Evolutionary conservation across 208 protist species (phyloP).

Genomic region (Leishmania martiniquensis): DNA sequence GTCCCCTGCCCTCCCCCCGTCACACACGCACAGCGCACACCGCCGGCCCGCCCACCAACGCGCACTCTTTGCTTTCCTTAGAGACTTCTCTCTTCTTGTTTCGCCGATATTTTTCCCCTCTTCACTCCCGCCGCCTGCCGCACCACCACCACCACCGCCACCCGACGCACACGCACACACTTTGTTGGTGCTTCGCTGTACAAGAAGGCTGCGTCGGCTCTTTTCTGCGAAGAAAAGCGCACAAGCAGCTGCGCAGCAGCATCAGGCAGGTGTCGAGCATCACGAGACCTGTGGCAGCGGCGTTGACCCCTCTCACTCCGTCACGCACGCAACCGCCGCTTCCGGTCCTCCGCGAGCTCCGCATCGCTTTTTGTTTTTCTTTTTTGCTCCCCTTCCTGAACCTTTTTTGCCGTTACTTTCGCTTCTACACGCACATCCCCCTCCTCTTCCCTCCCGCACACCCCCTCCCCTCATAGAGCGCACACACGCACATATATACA

Average conservation of each 20-base stretch:
- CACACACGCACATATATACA: too few relatives aligned
- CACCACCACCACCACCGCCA: too few relatives aligned
- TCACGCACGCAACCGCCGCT: slow-evolving; percentile 1
- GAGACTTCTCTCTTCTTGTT: neutral
- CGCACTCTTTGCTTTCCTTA: neutral
- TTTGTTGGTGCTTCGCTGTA: neutral
- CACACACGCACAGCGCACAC: neutral
- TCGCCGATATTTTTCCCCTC: neutral
- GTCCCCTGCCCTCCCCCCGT: neutral
- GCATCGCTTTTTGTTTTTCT: neutral
- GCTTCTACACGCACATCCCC: slow-evolving; percentile 1
- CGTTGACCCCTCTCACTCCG: neutral
- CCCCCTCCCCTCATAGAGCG: neutral
- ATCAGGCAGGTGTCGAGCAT: too few relatives aligned
- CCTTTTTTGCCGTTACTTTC: neutral
- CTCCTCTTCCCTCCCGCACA: neutral
- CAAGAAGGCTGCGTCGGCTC: neutral
- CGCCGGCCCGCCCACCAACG: neutral
- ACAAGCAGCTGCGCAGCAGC: too few relatives aligned
- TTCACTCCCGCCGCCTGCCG: neutral
- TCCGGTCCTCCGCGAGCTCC: neutral
- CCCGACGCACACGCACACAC: neutral
- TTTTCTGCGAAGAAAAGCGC: too few relatives aligned
- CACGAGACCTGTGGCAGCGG: too few relatives aligned
- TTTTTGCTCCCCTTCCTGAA: neutral